Evolutionary conservation across 2,329 filamentous ascomycete species (phyloP), one percentile per base, ranked within the genome.

Genomic region (Aspergillus ochraceoroseus): DNA sequence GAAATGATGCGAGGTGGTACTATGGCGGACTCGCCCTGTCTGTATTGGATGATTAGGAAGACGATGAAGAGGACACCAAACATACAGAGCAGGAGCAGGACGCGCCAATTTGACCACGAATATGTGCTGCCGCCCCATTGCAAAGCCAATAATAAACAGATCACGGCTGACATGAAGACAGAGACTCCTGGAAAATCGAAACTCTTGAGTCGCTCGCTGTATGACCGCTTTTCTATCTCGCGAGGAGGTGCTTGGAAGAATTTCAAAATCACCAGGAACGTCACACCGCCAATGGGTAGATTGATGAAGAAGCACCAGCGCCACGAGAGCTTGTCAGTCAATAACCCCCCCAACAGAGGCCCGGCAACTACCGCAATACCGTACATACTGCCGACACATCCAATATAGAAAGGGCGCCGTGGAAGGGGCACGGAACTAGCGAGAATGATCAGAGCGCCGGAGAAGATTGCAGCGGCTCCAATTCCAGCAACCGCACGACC

Each of bases 221-320:
- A n/a, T 3, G 14, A 5, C 3, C 6, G 14, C 9, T 23, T 12
- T 7, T 5, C 18, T 9, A 13, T 22, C 3, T 14, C 22, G 25
- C 11, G 7, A 11, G n/a, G 5, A n/a, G 36, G 36, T 2, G 20
- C 17, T 8, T 20, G 15, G 20, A 39, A 32, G 33, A 43, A 37
- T n/a, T 43, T 7, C 11, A 77, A 12, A 12, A 70, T 64, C 9
- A 70, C 60, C 1, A 71, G 65, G 2, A 64, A 55, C n/a, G 64
- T 59, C 2, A 66, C 49, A 3, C 61, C 74, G 0, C 73, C 66
- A 28, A 73, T 57, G 11, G 66, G 57, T 0, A 79, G 62, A 48
- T 80, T 80, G 57, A 80, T 72, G 49, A 81, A 81, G 52, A 75
- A 75, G 1, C 64, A 67, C 63, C 60, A 66, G 22, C 58, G 52